phyloP scores from a whole-genome alignment of 2,329 filamentous ascomycete genomes.

The Beauveria caledonica region DNA sequence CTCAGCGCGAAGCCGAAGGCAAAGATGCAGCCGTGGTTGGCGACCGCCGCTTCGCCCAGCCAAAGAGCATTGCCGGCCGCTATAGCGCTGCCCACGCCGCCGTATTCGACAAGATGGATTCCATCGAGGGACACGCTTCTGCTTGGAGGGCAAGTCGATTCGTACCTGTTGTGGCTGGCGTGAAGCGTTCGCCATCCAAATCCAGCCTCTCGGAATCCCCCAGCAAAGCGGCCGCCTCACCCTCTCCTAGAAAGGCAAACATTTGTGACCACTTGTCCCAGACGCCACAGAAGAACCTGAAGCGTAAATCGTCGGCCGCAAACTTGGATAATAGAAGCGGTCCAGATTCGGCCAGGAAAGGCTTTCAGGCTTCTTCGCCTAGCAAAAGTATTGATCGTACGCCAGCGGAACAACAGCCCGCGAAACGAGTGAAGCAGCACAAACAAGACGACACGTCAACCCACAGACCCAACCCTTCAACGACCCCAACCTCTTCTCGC shows the following conservation, averaged over 20 bases:
- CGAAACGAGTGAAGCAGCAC: constrained; percentile 65
- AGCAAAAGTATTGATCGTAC: constrained; percentile 15
- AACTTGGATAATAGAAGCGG: constrained; percentile 22
- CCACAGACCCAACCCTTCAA: background rate
- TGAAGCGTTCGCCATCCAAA: constrained; percentile 38
- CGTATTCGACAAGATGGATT: constrained; percentile 96
- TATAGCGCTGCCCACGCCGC: constrained; percentile 82
- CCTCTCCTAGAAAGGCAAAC: background rate
- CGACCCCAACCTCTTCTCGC: constrained; percentile 12
- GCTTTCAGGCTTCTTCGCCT: constrained; percentile 15
- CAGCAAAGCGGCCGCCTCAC: constrained; percentile 41
- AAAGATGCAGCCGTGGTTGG: constrained; percentile 27
- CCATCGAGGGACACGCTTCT: constrained; percentile 79
- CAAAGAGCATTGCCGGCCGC: constrained; percentile 68
- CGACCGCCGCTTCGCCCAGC: constrained; percentile 65
- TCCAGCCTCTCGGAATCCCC: constrained; percentile 44
- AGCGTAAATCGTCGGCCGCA: constrained; percentile 25
- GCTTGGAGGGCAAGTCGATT: constrained; percentile 56
- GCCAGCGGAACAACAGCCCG: constrained; percentile 29
- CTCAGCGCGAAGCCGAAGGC: constrained; percentile 49
- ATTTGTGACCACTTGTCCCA: constrained; percentile 16
- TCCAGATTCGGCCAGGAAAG: constrained; percentile 20
- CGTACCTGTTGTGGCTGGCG: constrained; percentile 34
- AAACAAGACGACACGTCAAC: constrained; percentile 61
- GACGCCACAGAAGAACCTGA: constrained; percentile 26